Base-by-base conservation (phyloP, 768 basidiomycete genomes). In the Termitomyces sp. region DNA sequence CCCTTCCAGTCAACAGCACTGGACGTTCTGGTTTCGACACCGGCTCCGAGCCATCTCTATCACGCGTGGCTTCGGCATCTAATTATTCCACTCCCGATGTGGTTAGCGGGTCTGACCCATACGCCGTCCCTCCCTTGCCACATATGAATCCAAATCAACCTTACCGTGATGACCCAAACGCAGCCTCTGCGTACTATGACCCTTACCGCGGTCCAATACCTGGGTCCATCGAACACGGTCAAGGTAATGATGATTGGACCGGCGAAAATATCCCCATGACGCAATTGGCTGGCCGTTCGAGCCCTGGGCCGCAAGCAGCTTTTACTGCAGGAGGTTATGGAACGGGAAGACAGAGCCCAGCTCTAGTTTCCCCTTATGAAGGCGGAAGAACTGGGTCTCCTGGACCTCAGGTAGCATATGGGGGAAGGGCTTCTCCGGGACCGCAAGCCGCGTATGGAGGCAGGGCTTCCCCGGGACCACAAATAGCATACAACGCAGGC, bases 151-250 rank as follows among this genome's bases (percentile, higher is more conserved):
- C 91, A 6, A 88, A 82, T 69, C 80, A 81, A 63, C 89, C 89
- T 0, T 93, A 93, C 69, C 80, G 71, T 55, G 91, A 93, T 65
- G 89, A 93, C 60, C 88, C 89, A 0, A 71, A 66, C 34, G 67
- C 72, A 11, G 70, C 71, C 20, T 69, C 70, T 6, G 76, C 72
- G 37, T 93, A 84, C 69, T 89, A 91, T 64, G 92, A 94, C 70
- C 91, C 91, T 22, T 93, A 94, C 70, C 79, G 81, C 30, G 89
- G 88, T 1, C 87, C 90, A n/a, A 74, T 87, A 20, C 87, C 88
- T 6, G 81, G 81, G 53, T 79, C 88, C 2, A 78, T 91, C 50
- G 76, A 80, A 49, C 81, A 86, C 37, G 75, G 73, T n/a, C 63
- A 63, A 15, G 63, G 62, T 15, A 70, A 61, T 3, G 66, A 69